Percentiles rank a stretch among this genome's conserved stretches.
These are phyloP conservation scores for Nyctanthes arbortristis DNA, from an alignment of 257 asterid species.

Conservation along the genomic window DNA sequence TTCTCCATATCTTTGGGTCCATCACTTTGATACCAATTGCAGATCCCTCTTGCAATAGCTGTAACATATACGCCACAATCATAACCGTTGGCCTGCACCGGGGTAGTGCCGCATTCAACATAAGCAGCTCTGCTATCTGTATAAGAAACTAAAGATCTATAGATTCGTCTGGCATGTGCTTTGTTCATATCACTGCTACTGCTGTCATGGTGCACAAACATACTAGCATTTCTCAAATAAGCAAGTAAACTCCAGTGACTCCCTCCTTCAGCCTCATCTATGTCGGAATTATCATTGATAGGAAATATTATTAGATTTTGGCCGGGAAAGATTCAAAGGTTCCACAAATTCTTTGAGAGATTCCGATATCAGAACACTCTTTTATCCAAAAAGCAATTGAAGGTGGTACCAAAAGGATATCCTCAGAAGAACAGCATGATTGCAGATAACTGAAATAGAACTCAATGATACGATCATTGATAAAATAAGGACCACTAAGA, in stretches of 20 bases:
- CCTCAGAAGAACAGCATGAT: conserved; percentile 49
- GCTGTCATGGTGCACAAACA: conserved; percentile 29
- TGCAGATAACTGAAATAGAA: conserved; percentile 76
- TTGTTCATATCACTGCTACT: no score
- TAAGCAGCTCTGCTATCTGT: no score
- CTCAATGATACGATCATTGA: conserved; percentile 81
- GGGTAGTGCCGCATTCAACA: conserved; percentile 26
- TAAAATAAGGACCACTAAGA: conserved; percentile 65
- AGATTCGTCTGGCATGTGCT: no score
- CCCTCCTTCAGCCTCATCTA: conserved; percentile 14
- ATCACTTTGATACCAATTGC: conserved; percentile 51
- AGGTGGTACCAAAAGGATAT: conserved; percentile 70
- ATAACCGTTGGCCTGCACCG: conserved; percentile 57
- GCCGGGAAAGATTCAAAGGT: no score
- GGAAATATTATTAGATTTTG: no score
- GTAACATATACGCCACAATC: conserved; percentile 83
- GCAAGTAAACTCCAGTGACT: conserved; percentile 82
- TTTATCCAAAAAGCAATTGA: conserved; percentile 84
- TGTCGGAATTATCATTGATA: no score
- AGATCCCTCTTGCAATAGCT: conserved; percentile 63
- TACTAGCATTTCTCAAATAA: conserved; percentile 47
- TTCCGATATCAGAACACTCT: conserved; percentile 57
- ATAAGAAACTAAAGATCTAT: no score
- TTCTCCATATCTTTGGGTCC: conserved; percentile 27
- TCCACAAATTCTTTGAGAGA: conserved; percentile 53